Percentiles rank a stretch among this genome's conserved stretches.
Conservation (phyloP, 441 rosid genomes). For the Capsella rubella region DNA sequence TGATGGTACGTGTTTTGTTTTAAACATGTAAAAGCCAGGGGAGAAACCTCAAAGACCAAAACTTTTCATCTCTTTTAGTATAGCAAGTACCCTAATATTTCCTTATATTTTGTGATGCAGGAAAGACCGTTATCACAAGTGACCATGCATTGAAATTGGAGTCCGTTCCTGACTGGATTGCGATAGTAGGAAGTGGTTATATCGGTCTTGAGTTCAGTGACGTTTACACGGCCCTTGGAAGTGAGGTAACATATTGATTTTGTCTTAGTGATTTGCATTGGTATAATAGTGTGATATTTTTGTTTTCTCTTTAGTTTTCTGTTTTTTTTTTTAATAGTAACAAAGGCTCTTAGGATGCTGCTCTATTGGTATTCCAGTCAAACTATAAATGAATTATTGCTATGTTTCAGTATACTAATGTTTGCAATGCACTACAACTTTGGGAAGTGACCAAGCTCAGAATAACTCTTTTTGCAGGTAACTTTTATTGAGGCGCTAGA, state of each 20-base stretch:
- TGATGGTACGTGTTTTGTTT: slow-evolving; percentile 63
- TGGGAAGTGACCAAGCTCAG: slow-evolving; percentile 25
- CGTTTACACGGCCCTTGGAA: slow-evolving; percentile 97
- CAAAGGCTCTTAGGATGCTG: background rate
- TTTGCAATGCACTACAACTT: slow-evolving; percentile 2
- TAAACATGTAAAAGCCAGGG: background rate
- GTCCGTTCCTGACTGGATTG: slow-evolving; percentile 94
- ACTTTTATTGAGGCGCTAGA: slow-evolving; percentile 95
- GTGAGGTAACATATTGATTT: slow-evolving; percentile 67
- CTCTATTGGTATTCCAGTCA: background rate
- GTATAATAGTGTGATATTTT: slow-evolving; percentile 7
- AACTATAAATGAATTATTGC: background rate
- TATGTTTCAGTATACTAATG: background rate
- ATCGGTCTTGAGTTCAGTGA: slow-evolving; percentile 99
- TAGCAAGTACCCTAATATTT: slow-evolving; percentile 13
- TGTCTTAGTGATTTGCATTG: slow-evolving; percentile 6
- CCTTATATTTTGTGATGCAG: slow-evolving; percentile 48
- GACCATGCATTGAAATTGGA: slow-evolving; percentile 98
- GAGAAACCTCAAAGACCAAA: slow-evolving; percentile 2
- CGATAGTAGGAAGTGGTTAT: slow-evolving; percentile 98
- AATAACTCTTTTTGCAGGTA: slow-evolving; percentile 48
- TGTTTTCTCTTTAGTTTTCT: background rate
- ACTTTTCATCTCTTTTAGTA: background rate
- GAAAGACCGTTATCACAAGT: slow-evolving; percentile 98
- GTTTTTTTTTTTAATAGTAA: background rate